phyloP scores from a whole-genome alignment of 176 grass and related monocot species.

The Eragrostis curvula region DNA sequence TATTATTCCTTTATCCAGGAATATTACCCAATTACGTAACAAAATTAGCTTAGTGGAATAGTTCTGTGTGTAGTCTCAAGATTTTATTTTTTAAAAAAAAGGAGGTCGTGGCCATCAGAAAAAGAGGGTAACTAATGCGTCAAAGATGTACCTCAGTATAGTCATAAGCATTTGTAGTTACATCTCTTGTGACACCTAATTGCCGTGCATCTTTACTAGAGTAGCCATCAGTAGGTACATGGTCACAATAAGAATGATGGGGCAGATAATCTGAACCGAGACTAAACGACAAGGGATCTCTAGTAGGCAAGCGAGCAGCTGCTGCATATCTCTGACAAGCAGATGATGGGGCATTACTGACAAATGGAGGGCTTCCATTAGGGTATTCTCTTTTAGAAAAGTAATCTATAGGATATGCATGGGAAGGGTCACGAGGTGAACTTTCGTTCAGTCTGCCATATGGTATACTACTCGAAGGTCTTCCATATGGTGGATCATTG shows the following conservation, averaged over 20 bases:
- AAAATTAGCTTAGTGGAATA: conserved; percentile 25
- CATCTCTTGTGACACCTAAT: conserved; percentile 59
- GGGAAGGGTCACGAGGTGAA: conserved; percentile 36
- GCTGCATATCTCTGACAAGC: conserved; percentile 51
- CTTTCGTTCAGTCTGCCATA: conserved; percentile 47
- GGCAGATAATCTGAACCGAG: conserved; percentile 40
- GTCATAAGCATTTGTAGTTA: conserved; percentile 68
- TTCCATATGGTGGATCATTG: conserved; percentile 16
- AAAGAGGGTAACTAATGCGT: conserved; percentile 39
- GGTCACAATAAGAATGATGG: conserved; percentile 45
- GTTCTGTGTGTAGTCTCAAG: conserved; percentile 30
- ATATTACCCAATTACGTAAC: conserved; percentile 16
- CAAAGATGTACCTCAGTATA: conserved; percentile 65
- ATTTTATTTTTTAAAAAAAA: conserved; percentile 26
- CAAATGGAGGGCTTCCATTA: conserved; percentile 45
- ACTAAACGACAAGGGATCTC: conserved; percentile 55
- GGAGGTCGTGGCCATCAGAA: conserved; percentile 18
- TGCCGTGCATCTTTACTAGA: conserved; percentile 50
- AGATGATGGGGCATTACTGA: conserved; percentile 43
- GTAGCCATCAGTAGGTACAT: conserved; percentile 54
- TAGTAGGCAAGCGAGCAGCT: conserved; percentile 45
- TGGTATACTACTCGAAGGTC: conserved; percentile 24
- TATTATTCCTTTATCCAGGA: neutral
- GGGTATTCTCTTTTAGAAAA: conserved; percentile 56
- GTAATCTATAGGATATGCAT: conserved; percentile 45